A percentile compares a stretch with the other conserved stretches of the same genome.
These are phyloP conservation scores for Agapanthus africanus DNA, from an alignment of 106 monocot species.

Conservation along the genomic window DNA sequence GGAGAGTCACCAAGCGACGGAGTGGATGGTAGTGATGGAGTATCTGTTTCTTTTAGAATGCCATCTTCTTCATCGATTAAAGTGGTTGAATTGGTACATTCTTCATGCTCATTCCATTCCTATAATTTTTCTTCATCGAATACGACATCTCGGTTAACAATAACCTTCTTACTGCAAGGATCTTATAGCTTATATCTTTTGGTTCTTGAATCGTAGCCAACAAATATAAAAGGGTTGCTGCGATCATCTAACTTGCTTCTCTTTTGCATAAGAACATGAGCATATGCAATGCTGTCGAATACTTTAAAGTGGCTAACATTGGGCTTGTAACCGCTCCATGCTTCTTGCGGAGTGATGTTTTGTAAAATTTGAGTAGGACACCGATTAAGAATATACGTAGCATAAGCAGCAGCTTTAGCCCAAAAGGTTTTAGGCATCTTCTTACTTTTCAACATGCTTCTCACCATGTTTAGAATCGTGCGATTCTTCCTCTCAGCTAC, in stretches of 20 bases:
- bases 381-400: slow-evolving; percentile 17
- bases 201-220: too few species aligned
- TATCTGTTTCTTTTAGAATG: too few species aligned
- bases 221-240: too few species aligned
- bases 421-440: slow-evolving; percentile 15
- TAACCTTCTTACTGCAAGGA: too few species aligned
- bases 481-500: slow-evolving; percentile 11
- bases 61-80: too few species aligned
- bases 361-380: slow-evolving; percentile 6
- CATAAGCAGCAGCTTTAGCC: slow-evolving; percentile 8
- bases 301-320: slow-evolving; percentile 6
- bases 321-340: slow-evolving; percentile 14
- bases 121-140: too few species aligned
- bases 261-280: neutral
- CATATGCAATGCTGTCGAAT: slow-evolving; percentile 18
- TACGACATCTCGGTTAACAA: too few species aligned
- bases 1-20: neutral
- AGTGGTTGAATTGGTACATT: too few species aligned
- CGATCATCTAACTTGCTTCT: slow-evolving; percentile 17
- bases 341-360: slow-evolving; percentile 10
- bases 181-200: too few species aligned
- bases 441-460: neutral
- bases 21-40: too few species aligned
- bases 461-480: slow-evolving; percentile 4
- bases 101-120: too few species aligned